phyloP scores from a whole-genome alignment of 139 green algal species.

The Coelastrella sp. region DNA sequence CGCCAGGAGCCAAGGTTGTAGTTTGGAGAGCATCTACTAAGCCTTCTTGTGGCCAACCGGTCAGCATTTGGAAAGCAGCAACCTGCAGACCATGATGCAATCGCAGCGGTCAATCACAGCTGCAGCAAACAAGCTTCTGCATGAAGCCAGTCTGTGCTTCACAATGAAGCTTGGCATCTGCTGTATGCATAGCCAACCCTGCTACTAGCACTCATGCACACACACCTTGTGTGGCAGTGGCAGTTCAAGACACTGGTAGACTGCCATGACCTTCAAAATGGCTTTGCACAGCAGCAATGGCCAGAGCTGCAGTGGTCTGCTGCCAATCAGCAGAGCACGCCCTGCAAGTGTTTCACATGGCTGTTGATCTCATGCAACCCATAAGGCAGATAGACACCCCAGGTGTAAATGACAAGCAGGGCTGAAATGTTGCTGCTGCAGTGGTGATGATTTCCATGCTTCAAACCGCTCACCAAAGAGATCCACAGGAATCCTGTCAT shows the following conservation, averaged over 20 bases:
- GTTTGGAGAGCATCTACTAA: slow-evolving; percentile 60
- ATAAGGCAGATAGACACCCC: too few species aligned
- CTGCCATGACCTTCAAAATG: slow-evolving; percentile 78
- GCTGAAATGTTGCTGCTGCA: not conserved
- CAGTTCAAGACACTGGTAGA: slow-evolving; percentile 61
- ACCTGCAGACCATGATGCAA: slow-evolving; percentile 41
- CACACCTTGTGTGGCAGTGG: slow-evolving; percentile 64
- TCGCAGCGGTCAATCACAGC: not conserved
- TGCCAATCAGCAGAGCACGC: slow-evolving; percentile 70
- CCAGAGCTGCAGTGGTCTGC: slow-evolving; percentile 81
- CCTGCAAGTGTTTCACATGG: slow-evolving; percentile 33
- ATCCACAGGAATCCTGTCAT: slow-evolving; percentile 85
- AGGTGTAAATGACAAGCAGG: too few species aligned
- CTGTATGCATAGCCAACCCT: too few species aligned
- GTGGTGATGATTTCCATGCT: not conserved
- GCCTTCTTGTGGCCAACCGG: slow-evolving; percentile 79
- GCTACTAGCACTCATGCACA: not conserved
- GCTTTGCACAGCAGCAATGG: slow-evolving; percentile 85
- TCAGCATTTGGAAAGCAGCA: slow-evolving; percentile 77
- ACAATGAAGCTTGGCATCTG: too few species aligned
- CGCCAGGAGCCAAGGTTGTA: slow-evolving; percentile 48
- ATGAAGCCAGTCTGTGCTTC: too few species aligned
- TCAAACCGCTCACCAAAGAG: slow-evolving; percentile 63
- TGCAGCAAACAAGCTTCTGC: too few species aligned
- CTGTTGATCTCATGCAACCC: too few species aligned